These are phyloP conservation scores for Candida lessepsii DNA, from an alignment of 805 yeast species.

Conservation along the genomic window DNA sequence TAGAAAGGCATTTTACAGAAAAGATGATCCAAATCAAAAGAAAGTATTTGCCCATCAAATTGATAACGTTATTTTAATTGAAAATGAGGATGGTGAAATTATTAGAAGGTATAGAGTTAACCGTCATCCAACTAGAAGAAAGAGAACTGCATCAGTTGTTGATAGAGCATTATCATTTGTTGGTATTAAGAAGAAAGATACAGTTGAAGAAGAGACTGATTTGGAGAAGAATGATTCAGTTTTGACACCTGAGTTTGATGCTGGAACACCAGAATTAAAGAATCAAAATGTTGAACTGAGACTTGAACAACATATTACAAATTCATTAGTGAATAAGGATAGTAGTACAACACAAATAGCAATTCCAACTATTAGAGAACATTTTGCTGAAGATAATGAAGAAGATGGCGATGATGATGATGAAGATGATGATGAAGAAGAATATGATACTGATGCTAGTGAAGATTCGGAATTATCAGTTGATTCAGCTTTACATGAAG, in stretches of 20 bases:
- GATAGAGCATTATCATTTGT: constrained; percentile 53
- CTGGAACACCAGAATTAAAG: constrained; percentile 12
- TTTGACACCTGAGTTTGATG: constrained; percentile 14
- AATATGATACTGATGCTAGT: constrained; percentile 9
- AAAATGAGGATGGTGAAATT: constrained; percentile 89
- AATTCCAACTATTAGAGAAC: constrained; percentile 9
- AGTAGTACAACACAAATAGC: constrained; percentile 9
- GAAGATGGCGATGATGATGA: constrained; percentile 9
- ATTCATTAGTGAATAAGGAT: constrained; percentile 5
- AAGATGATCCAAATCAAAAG: constrained; percentile 30
- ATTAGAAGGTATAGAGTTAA: constrained; percentile 78
- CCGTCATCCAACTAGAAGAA: constrained; percentile 42
- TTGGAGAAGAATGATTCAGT: constrained; percentile 10
- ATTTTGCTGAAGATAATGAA: constrained; percentile 6
- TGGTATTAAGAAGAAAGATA: constrained; percentile 41
- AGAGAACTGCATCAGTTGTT: constrained; percentile 41
- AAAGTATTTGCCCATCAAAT: constrained; percentile 72
- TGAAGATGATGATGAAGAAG: constrained; percentile 10
- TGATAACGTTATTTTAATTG: constrained; percentile 76
- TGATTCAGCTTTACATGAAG: constrained; percentile 33
- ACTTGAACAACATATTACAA: constrained; percentile 10
- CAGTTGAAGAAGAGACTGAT: neutral
- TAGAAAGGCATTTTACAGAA: constrained; percentile 28
- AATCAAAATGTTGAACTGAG: constrained; percentile 7
- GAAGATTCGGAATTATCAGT: constrained; percentile 21